Evolutionary conservation across 768 basidiomycete species (phyloP).

Genomic region (Polyporus arcularius): DNA sequence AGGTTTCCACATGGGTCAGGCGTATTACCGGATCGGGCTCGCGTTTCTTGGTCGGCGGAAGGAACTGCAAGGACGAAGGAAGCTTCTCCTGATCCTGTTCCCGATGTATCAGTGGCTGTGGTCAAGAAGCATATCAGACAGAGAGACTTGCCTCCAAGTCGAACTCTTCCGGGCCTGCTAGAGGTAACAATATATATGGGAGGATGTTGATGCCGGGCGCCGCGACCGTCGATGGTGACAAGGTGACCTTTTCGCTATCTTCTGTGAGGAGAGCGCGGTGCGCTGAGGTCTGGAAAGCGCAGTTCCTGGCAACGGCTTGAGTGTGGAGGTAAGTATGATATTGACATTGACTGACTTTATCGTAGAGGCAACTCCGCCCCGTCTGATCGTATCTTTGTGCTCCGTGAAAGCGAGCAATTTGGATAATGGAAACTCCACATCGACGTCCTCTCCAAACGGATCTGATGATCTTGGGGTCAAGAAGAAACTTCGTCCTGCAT

Average conservation of each 20-base stretch:
- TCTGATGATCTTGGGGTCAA: conserved; percentile 63
- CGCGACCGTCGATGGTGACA: conserved; percentile 55
- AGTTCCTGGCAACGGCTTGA: conserved; percentile 59
- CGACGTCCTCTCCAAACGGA: conserved; percentile 42
- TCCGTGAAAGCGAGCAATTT: conserved; percentile 89
- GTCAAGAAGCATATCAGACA: neutral
- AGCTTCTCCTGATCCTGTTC: conserved; percentile 85
- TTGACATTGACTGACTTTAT: conserved; percentile 64
- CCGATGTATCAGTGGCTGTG: no score
- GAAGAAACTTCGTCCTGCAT: conserved; percentile 79
- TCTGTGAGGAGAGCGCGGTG: conserved; percentile 73
- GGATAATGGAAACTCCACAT: conserved; percentile 76
- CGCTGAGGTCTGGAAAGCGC: conserved; percentile 65
- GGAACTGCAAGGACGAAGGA: conserved; percentile 81
- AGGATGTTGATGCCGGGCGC: conserved; percentile 84
- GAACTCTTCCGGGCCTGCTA: conserved; percentile 94
- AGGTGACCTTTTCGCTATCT: conserved; percentile 55
- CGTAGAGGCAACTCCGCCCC: conserved; percentile 83
- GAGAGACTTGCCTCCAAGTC: conserved; percentile 71
- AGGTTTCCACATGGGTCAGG: conserved; percentile 83
- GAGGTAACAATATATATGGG: conserved; percentile 82
- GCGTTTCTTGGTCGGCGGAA: conserved; percentile 80
- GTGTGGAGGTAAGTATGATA: neutral
- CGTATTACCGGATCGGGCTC: conserved; percentile 79
- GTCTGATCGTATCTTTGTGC: conserved; percentile 81